Percentiles rank a stretch among this genome's conserved stretches.
phyloP scores from a whole-genome alignment of 2,329 filamentous ascomycete species.

The Aureobasidium sp. region DNA sequence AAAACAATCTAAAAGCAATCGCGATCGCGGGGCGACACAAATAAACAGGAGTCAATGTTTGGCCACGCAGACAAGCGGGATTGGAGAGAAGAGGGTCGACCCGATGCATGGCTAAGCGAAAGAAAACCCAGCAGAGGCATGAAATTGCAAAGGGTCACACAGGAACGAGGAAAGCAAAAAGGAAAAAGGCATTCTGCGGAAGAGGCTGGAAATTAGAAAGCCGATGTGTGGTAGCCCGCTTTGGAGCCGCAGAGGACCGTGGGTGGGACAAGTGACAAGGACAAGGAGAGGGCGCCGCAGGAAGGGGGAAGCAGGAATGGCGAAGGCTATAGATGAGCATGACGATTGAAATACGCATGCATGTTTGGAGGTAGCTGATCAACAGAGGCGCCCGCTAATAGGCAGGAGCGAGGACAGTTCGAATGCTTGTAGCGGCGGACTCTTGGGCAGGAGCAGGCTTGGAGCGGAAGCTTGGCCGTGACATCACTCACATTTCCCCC shows the following conservation, averaged over 20 bases:
- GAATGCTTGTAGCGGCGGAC: neutral
- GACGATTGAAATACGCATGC: neutral
- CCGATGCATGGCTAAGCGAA: neutral
- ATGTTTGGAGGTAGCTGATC: neutral
- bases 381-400: neutral
- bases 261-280: too few relatives aligned
- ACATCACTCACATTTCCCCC: neutral
- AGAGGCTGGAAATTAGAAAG: neutral
- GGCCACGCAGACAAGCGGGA: neutral
- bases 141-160: neutral
- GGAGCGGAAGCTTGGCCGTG: neutral
- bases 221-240: neutral
- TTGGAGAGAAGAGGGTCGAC: neutral
- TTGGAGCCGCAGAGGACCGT: neutral
- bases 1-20: slow-evolving; percentile 4
- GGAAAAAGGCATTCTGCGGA: neutral
- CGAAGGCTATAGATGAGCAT: neutral
- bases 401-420: neutral
- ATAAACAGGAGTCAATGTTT: neutral
- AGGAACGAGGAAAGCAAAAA: neutral
- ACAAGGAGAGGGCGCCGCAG: neutral
- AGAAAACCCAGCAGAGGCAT: neutral
- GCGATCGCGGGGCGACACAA: slow-evolving; percentile 4
- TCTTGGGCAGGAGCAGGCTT: neutral
- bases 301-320: neutral